Percentiles rank a stretch among this genome's conserved stretches.
Evolutionary conservation across 2,329 filamentous ascomycete genomes (phyloP).

Genomic region (Epichloe coenophiala): DNA sequence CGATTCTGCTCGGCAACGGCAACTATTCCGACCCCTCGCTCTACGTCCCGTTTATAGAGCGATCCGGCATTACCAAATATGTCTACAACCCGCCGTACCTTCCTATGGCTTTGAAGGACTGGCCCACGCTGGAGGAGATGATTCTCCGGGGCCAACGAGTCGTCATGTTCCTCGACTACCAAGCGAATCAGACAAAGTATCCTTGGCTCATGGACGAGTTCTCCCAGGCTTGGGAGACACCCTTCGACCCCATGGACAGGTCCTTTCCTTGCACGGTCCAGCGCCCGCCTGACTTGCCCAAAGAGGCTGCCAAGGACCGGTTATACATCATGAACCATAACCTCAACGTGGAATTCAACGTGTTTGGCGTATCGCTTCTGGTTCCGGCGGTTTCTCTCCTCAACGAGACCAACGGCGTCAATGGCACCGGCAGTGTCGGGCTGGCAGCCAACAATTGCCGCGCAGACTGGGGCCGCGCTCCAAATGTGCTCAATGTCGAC

Average conservation of each 20-base stretch:
- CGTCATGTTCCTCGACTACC: constrained; percentile 74
- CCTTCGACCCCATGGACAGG: constrained; percentile 55
- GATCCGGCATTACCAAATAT: constrained; percentile 58
- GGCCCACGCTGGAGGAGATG: constrained; percentile 71
- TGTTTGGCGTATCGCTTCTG: constrained; percentile 50
- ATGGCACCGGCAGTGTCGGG: constrained; percentile 54
- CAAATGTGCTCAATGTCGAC: constrained; percentile 71
- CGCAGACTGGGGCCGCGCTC: constrained; percentile 49
- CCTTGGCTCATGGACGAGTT: constrained; percentile 86
- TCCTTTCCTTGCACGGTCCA: constrained; percentile 67
- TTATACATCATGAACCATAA: constrained; percentile 88
- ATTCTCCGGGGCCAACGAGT: constrained; percentile 58
- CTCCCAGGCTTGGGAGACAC: constrained; percentile 84
- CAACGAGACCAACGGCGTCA: constrained; percentile 57
- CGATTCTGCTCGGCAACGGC: constrained; percentile 73
- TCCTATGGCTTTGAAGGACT: constrained; percentile 60
- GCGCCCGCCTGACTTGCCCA: constrained; percentile 54
- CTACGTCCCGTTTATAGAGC: constrained; percentile 56
- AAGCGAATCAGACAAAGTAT: constrained; percentile 62
- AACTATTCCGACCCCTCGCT: constrained; percentile 52
- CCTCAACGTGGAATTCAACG: constrained; percentile 61
- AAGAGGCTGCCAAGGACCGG: constrained; percentile 40
- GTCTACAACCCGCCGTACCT: constrained; percentile 59
- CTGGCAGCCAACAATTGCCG: constrained; percentile 48
- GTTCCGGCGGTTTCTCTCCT: constrained; percentile 59